phyloP scores from a whole-genome alignment of 768 basidiomycete species.

The Xanthoconium purpureum region DNA sequence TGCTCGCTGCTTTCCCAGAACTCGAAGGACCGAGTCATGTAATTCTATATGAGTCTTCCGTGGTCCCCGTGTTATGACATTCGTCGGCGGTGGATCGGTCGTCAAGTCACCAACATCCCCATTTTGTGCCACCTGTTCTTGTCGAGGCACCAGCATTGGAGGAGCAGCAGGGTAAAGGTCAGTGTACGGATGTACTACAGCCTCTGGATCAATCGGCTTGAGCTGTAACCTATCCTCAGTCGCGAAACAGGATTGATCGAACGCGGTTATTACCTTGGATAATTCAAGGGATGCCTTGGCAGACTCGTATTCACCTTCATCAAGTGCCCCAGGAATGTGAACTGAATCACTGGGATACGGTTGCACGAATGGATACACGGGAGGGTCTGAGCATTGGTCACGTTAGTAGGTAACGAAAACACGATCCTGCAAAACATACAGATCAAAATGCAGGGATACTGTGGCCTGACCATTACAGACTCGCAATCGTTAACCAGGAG shows the following conservation, averaged over 20 bases:
- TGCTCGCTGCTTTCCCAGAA: conserved; percentile 7
- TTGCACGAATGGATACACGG: conserved; percentile 16
- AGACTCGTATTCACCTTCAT: not conserved
- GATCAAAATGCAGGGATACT: conserved; percentile 24
- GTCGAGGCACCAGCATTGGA: not conserved
- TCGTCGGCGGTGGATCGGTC: not conserved
- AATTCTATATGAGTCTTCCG: conserved; percentile 26
- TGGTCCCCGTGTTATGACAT: not conserved
- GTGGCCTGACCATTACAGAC: not conserved
- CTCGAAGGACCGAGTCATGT: conserved; percentile 8
- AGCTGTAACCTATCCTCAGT: conserved; percentile 5
- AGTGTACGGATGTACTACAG: conserved; percentile 24
- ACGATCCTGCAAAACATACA: conserved; percentile 18
- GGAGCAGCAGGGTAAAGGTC: conserved; percentile 19
- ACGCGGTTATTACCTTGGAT: conserved; percentile 12
- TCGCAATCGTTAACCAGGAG: not conserved
- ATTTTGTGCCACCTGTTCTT: not conserved
- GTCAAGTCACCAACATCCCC: not conserved
- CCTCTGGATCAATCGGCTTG: not conserved
- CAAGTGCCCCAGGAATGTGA: conserved; percentile 5
- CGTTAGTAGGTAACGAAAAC: not conserved
- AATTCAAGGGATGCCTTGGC: not conserved
- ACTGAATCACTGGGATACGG: conserved; percentile 7
- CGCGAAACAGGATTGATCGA: not conserved
- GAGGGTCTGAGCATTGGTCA: conserved; percentile 5